These are phyloP conservation scores for Lagenidium sp. DNA, from an alignment of 352 stramenopile genomes.

Conservation along the genomic window DNA sequence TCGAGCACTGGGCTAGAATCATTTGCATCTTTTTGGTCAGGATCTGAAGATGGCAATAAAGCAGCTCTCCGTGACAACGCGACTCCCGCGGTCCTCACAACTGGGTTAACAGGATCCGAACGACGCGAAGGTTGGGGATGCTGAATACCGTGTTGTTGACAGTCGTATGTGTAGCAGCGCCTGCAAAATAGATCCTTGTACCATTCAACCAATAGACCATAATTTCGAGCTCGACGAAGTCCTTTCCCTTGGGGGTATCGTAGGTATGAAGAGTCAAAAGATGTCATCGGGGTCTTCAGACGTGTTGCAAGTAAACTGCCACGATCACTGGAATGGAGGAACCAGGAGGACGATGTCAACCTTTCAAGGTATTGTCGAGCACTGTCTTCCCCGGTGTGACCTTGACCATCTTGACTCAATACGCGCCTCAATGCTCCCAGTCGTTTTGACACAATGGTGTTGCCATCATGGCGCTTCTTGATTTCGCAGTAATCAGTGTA, in stretches of 20 bases:
- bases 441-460: slow-evolving; percentile 8
- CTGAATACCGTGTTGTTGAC: slow-evolving; percentile 79
- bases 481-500: slow-evolving; percentile 38
- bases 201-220: slow-evolving; percentile 58
- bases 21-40: background rate
- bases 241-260: slow-evolving; percentile 19
- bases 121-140: slow-evolving; percentile 36
- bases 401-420: too few relatives aligned
- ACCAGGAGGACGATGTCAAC: background rate
- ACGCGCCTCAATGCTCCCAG: slow-evolving; percentile 8
- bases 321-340: too few relatives aligned
- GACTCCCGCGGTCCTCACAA: slow-evolving; percentile 20
- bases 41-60: background rate
- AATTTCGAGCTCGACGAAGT: slow-evolving; percentile 26
- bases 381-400: background rate
- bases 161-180: slow-evolving; percentile 89
- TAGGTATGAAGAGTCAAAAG: slow-evolving; percentile 48
- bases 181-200: slow-evolving; percentile 87
- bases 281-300: slow-evolving; percentile 20
- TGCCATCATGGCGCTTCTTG: slow-evolving; percentile 22
- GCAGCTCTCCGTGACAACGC: slow-evolving; percentile 1
- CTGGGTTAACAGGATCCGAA: slow-evolving; percentile 48
- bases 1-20: background rate
- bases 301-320: too few relatives aligned
- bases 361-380: background rate